Evolutionary conservation across 805 yeast genomes (phyloP).

Genomic region (Debaryomyces prosopidis): DNA sequence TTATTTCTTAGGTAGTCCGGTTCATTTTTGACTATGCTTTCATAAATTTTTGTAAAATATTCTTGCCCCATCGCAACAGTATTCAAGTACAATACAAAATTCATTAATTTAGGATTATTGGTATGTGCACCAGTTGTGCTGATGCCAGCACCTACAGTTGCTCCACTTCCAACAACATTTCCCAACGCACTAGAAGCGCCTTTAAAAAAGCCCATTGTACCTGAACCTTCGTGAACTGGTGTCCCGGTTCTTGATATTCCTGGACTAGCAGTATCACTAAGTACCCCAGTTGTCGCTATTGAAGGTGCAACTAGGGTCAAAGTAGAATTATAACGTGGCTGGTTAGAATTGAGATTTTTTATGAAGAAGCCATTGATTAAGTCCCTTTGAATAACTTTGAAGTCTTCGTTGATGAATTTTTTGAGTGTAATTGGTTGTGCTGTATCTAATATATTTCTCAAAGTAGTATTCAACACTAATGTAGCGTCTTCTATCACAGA

Average conservation of each 20-base stretch:
- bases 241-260: conserved; percentile 28
- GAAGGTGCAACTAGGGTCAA: conserved; percentile 19
- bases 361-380: conserved; percentile 52
- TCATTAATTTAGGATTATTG: conserved; percentile 49
- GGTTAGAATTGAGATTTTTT: conserved; percentile 36
- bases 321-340: conserved; percentile 40
- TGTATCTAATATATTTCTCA: conserved; percentile 67
- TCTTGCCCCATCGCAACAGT: conserved; percentile 64
- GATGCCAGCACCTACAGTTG: conserved; percentile 19
- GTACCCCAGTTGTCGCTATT: conserved; percentile 1
- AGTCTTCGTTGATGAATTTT: conserved; percentile 54
- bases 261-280: conserved; percentile 19
- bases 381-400: conserved; percentile 62
- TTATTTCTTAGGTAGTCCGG: conserved; percentile 20
- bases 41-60: conserved; percentile 55
- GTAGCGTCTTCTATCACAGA: conserved; percentile 87
- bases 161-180: conserved; percentile 37
- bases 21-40: conserved; percentile 34
- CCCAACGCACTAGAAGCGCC: conserved; percentile 47
- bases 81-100: conserved; percentile 69
- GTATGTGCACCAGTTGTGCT: conserved; percentile 29
- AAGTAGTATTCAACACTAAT: conserved; percentile 65
- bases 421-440: conserved; percentile 63
- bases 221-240: conserved; percentile 29
- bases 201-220: conserved; percentile 38